A percentile compares a stretch with the other conserved stretches of the same genome.
phyloP scores from a whole-genome alignment of 805 yeast species.

The Huiozyma sinensis region DNA sequence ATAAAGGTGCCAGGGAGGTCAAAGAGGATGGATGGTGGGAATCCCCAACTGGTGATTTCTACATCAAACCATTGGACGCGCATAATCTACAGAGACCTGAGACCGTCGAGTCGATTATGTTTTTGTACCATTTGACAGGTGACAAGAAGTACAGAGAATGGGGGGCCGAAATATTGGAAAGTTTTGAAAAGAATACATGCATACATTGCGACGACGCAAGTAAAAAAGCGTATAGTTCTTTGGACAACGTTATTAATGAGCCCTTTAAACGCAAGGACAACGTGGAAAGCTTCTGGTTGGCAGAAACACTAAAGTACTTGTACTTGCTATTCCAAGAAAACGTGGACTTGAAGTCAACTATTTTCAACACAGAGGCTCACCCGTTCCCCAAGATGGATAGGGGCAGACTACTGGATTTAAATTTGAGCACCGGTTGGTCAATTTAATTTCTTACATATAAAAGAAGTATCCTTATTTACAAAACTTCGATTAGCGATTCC shows the following conservation, averaged over 20 bases:
- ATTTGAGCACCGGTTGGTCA: conserved; percentile 23
- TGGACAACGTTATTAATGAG: conserved; percentile 50
- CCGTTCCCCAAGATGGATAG: conserved; percentile 62
- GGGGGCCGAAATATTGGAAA: conserved; percentile 80
- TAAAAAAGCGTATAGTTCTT: conserved; percentile 42
- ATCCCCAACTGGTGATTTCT: conserved; percentile 42
- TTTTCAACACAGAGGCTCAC: conserved; percentile 90
- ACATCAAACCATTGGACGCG: conserved; percentile 56
- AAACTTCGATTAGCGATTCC: not conserved
- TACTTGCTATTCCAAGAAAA: conserved; percentile 68
- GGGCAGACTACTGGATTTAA: conserved; percentile 6
- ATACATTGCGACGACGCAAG: conserved; percentile 31
- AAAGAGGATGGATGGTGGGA: conserved; percentile 22
- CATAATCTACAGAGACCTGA: conserved; percentile 91
- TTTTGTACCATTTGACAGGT: conserved; percentile 67
- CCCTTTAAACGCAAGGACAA: conserved; percentile 54
- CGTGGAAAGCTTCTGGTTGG: conserved; percentile 88
- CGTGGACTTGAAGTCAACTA: conserved; percentile 55
- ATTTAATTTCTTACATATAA: conserved; percentile 2
- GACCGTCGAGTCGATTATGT: conserved; percentile 80
- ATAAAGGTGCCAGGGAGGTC: conserved; percentile 24
- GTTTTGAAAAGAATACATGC: conserved; percentile 50
- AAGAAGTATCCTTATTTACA: not conserved
- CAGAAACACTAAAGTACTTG: conserved; percentile 83
- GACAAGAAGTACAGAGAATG: conserved; percentile 75